phyloP scores from a whole-genome alignment of 345 rosid genomes.

The Linum usitatissimum region DNA sequence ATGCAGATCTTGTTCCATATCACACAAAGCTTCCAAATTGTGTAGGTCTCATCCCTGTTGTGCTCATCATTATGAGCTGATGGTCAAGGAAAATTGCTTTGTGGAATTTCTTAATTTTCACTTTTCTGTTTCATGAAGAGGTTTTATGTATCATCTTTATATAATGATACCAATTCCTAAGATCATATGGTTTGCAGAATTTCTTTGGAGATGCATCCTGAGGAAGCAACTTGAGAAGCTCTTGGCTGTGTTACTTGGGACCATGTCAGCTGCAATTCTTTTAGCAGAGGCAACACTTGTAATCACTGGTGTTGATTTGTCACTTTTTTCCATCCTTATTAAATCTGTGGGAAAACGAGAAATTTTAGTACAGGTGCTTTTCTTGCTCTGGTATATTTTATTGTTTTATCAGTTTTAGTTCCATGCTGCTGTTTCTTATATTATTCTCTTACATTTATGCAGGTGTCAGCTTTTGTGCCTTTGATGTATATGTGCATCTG shows the following conservation, averaged over 20 bases:
- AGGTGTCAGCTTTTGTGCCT: slow-evolving; percentile 88
- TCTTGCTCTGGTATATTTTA: not conserved
- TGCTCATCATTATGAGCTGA: not conserved
- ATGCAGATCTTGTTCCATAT: not conserved
- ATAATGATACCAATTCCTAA: not conserved
- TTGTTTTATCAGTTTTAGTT: not conserved
- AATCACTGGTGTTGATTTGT: slow-evolving; percentile 63
- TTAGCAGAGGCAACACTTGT: slow-evolving; percentile 94
- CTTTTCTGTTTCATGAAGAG: not conserved
- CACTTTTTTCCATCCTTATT: slow-evolving; percentile 85
- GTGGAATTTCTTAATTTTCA: not conserved
- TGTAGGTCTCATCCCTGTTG: not conserved
- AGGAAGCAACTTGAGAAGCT: slow-evolving; percentile 52
- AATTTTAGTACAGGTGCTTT: slow-evolving; percentile 61
- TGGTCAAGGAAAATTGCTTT: not conserved
- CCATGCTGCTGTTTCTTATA: not conserved
- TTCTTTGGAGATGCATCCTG: slow-evolving; percentile 78
- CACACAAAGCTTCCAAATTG: too few relatives aligned
- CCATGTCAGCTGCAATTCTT: slow-evolving; percentile 92
- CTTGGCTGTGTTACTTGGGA: slow-evolving; percentile 58
- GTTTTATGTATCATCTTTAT: not conserved
- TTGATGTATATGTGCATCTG: slow-evolving; percentile 97
- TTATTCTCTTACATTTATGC: slow-evolving; percentile 14
- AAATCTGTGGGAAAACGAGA: slow-evolving; percentile 65
- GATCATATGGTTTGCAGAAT: slow-evolving; percentile 42